phyloP scores from a whole-genome alignment of 169 alveolate species.

The Plasmodium berghei region DNA sequence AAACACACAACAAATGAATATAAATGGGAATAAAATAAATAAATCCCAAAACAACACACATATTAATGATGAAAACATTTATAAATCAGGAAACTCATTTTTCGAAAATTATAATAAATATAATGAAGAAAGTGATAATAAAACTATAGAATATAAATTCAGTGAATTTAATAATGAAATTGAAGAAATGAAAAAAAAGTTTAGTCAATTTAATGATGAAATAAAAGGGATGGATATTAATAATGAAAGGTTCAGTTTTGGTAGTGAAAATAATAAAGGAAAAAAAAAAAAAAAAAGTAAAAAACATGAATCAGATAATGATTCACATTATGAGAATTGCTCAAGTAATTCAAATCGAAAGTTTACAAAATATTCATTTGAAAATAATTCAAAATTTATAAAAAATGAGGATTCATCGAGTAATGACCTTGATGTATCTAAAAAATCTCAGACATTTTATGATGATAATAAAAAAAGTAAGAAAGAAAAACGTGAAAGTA shows the following conservation, averaged over 20 bases:
- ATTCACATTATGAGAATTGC: background rate
- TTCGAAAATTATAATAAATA: background rate
- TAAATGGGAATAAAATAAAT: background rate
- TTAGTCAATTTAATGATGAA: conserved; percentile 14
- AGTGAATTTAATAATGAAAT: conserved; percentile 38
- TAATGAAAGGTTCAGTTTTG: background rate
- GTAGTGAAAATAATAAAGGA: background rate
- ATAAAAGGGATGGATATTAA: conserved; percentile 2
- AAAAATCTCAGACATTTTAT: too few relatives aligned
- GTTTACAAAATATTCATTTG: too few relatives aligned
- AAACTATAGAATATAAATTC: conserved; percentile 6
- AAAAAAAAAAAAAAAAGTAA: background rate
- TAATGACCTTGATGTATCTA: too few relatives aligned
- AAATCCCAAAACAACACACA: background rate
- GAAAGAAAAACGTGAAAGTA: background rate
- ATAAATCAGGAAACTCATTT: background rate
- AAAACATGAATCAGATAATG: background rate
- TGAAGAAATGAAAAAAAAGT: conserved; percentile 33
- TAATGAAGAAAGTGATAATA: background rate
- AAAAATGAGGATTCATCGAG: too few relatives aligned
- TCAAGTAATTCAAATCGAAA: too few relatives aligned
- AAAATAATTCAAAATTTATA: too few relatives aligned
- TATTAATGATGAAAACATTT: conserved; percentile 1
- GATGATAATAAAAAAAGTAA: background rate
- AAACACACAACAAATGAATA: background rate